Conservation (phyloP, 2,329 filamentous ascomycete species). For the Spiromastix sp. region DNA sequence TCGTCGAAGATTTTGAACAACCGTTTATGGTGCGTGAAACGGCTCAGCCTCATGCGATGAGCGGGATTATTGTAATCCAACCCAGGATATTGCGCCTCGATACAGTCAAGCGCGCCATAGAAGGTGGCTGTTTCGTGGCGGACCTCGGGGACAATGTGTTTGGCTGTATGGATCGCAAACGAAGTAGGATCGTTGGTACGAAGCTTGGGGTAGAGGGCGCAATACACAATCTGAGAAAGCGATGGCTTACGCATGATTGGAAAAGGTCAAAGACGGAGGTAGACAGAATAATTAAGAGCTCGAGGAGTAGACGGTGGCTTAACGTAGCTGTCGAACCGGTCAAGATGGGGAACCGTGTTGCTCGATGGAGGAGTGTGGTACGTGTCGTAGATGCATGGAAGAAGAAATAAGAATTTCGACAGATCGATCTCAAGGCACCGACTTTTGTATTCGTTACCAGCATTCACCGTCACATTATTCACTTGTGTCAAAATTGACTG, state of each 20-base stretch:
- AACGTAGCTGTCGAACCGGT: too few relatives aligned
- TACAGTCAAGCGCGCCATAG: slow-evolving; percentile 53
- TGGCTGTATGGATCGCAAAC: slow-evolving; percentile 49
- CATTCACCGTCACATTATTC: too few relatives aligned
- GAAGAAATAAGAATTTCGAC: too few relatives aligned
- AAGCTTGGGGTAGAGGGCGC: slow-evolving; percentile 47
- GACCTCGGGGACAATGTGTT: slow-evolving; percentile 55
- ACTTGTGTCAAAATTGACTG: too few relatives aligned
- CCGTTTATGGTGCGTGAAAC: slow-evolving; percentile 50
- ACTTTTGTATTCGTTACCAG: too few relatives aligned
- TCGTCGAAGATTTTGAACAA: slow-evolving; percentile 53
- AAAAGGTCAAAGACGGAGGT: too few relatives aligned
- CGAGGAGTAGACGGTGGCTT: too few relatives aligned
- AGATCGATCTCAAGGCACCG: too few relatives aligned
- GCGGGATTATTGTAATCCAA: slow-evolving; percentile 53
- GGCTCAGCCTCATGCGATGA: slow-evolving; percentile 51
- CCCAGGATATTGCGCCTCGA: slow-evolving; percentile 57
- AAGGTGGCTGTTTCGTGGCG: slow-evolving; percentile 54
- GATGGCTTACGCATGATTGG: slow-evolving; percentile 51
- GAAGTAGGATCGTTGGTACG: slow-evolving; percentile 46
- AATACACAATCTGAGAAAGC: slow-evolving; percentile 49
- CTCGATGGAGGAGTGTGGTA: too few relatives aligned
- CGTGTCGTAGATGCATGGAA: too few relatives aligned
- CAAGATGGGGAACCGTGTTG: too few relatives aligned
- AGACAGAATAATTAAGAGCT: too few relatives aligned